Base-by-base conservation (phyloP, 805 yeast species). In the Clavispora fructus region DNA sequence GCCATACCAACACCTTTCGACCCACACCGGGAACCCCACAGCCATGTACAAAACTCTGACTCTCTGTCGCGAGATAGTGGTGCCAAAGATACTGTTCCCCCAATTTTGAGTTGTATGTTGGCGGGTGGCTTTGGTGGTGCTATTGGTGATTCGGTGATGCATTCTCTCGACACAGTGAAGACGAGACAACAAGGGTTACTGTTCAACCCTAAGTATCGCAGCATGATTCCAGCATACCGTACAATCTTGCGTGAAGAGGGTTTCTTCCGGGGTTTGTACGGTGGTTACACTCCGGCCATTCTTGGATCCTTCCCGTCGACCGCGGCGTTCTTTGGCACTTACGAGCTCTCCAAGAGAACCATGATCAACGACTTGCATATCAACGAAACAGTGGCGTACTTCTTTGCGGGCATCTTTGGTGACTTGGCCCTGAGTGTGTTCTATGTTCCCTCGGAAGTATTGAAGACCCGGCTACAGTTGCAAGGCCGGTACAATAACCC, bases 131-230 rank as follows among this genome's bases (percentile, higher is more conserved):
- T 92, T 41, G 99, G 99, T 7, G 99, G 98, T 1, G 83, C 87
- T 45, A 79, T 91, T 33, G 98, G 97, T 12, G 99, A 92, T 59
- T 77, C 94, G 1, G 69, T 80, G 28, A 94, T 94, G 97, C 97
- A 94, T 65, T 91, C 98, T 0, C 68, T 94, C 31, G 99, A 94
- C 61, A 94, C 99, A 0, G 96, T 94, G 29, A 94, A 94, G 63
- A 94, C 99, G 2, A 75, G 99, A 51, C 99, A 94, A 63, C 99
- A 94, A 62, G 98, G 96, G n/a, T 87, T 95, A 4, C 83, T 87
- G 19, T 71, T 74, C 52, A 75, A 75, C 17, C 52, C 70, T 7
- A 85, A 87, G 63, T 92, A 92, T 64, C 76, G 69, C 49, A 82
- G 78, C 56, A 89, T 90, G 83, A 57, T 84, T 8, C 77, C 80